Evolutionary conservation across 2,329 filamentous ascomycete genomes (phyloP), one percentile per base, ranked within the genome.

Genomic region (Nothopassalora personata): DNA sequence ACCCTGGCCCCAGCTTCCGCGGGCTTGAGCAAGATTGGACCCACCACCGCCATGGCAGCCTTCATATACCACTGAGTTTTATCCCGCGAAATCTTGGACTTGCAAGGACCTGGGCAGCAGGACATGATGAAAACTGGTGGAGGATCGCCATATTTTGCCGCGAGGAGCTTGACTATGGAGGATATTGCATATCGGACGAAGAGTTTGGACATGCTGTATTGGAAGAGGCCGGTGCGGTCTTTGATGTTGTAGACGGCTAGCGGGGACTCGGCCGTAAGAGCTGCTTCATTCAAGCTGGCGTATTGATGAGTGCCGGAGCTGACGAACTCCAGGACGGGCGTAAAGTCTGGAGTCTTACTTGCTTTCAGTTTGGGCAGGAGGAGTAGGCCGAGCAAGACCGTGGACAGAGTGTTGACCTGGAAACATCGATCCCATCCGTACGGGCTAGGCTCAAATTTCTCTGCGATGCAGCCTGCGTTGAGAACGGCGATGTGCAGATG

Each of bases 341-440:
- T 64, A 51, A 53, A 63, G 0, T 39, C 49, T 5, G 36, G 23
- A 5, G 31, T 59, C 19, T 54, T 59, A 51, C 56, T 53, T 10
- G 51, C 53, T 28, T 49, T 36, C 23, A 76, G 62, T 47, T 73
- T 72, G 2, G 75, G 74, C 27, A 77, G 70, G 10, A 87, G 73
- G 1, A 84, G 68, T 2, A 85, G 62, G 0, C 75, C 81, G 6
- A 87, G 71, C 1, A 85, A 73, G 6, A 78, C 75, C 0, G 82
- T 86, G 2, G 82, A 83, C 1, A 86, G 71, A 1, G 79, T 75
- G 66, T 86, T 86, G 63, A 85, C 80, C 67, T 86, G 83, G 10
- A 86, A 62, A 1, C 76, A 80, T 53, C 71, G 67, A 64, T 78
- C 75, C 71, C 71, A 77, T 18, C 74, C 74, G 62, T 74, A 66